Evolutionary conservation across 2,329 filamentous ascomycete genomes (phyloP).

Genomic region (Grosmannia clavigera): DNA sequence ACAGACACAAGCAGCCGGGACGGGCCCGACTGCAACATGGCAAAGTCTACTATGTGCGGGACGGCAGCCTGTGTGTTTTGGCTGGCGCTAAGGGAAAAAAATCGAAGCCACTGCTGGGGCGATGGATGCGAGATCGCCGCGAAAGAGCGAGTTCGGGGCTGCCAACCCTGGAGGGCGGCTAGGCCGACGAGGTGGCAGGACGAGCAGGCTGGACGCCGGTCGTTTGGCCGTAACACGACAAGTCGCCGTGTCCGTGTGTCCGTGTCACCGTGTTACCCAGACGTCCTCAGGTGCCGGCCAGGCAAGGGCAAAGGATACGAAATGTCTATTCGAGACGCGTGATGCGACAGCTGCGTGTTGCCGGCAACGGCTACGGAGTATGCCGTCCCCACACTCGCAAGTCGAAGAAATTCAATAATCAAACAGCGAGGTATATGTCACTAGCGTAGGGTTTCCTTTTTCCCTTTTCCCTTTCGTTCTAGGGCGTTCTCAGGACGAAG

Average conservation of each 20-base stretch:
- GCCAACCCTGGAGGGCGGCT: too few relatives aligned
- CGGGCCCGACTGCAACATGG: too few relatives aligned
- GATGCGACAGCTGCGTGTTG: not conserved
- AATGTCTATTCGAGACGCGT: not conserved
- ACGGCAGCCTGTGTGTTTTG: too few relatives aligned
- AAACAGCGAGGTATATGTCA: not conserved
- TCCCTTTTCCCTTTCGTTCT: not conserved
- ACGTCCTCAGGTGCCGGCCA: not conserved
- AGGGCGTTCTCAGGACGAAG: not conserved
- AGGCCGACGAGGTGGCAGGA: too few relatives aligned
- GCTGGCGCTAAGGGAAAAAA: too few relatives aligned
- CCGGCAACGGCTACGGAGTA: not conserved
- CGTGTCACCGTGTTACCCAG: too few relatives aligned
- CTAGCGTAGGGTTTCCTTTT: not conserved
- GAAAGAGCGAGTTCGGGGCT: too few relatives aligned
- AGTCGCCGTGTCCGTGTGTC: not conserved
- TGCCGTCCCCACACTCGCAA: not conserved
- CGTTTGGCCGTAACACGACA: not conserved
- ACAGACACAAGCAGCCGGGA: too few relatives aligned
- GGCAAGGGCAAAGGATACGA: not conserved
- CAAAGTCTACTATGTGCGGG: too few relatives aligned
- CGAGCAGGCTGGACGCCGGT: too few relatives aligned
- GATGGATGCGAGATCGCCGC: too few relatives aligned
- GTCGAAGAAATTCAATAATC: not conserved
- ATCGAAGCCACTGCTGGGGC: too few relatives aligned